These are phyloP conservation scores for Datura wrightii DNA, from an alignment of 257 asterid species.

Conservation along the genomic window DNA sequence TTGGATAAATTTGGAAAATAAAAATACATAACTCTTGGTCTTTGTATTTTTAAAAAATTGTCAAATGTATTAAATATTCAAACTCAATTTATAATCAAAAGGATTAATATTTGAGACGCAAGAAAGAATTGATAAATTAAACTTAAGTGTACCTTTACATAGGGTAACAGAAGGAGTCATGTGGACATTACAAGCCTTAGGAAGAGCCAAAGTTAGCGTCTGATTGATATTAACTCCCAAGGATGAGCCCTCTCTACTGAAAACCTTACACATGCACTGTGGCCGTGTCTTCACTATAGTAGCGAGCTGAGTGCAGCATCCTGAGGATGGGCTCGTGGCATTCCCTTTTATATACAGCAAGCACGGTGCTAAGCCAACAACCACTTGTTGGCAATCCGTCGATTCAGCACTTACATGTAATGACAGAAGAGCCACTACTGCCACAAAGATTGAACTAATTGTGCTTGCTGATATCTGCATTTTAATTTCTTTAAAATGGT, in stretches of 20 bases:
- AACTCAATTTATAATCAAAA: no score
- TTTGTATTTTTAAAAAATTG: no score
- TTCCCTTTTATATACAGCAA: constrained; percentile 59
- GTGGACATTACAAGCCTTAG: constrained; percentile 55
- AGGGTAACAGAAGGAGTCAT: constrained; percentile 53
- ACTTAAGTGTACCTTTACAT: constrained; percentile 46
- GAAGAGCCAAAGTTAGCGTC: constrained; percentile 58
- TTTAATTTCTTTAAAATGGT: not conserved
- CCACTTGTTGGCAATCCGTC: constrained; percentile 45
- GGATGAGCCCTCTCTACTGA: constrained; percentile 45
- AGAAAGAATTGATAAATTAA: not conserved
- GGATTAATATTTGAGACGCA: not conserved
- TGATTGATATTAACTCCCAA: constrained; percentile 54
- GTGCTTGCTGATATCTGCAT: not conserved
- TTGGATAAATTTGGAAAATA: no score
- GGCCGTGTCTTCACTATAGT: constrained; percentile 50
- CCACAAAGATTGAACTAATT: constrained; percentile 24
- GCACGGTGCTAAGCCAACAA: constrained; percentile 58
- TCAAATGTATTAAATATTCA: no score
- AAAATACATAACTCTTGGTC: no score
- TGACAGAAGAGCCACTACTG: constrained; percentile 32
- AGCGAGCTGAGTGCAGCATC: constrained; percentile 64
- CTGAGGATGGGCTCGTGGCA: constrained; percentile 51
- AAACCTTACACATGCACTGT: constrained; percentile 53
- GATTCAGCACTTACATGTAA: constrained; percentile 46